Conservation (phyloP, 2,329 filamentous ascomycete species). For the Colletotrichum ledebouriae region DNA sequence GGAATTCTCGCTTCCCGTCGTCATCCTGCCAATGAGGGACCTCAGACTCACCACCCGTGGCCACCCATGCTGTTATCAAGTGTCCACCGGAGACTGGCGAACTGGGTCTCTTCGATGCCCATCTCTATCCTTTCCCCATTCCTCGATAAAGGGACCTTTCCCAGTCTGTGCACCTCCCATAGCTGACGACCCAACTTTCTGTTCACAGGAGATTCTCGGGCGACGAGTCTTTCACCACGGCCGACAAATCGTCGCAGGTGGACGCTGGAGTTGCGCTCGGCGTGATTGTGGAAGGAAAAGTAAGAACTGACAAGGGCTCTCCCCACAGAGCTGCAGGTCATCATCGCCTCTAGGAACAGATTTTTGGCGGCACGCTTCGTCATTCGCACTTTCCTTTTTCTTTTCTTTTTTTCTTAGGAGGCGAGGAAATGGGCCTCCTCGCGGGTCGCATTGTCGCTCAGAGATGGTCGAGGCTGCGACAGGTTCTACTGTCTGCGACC, state of each 20-base stretch:
- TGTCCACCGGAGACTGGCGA: slow-evolving; percentile 1
- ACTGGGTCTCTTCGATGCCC: slow-evolving; percentile 13
- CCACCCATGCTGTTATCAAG: slow-evolving; percentile 25
- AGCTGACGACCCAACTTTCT: slow-evolving; percentile 31
- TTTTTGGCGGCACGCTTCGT: slow-evolving; percentile 37
- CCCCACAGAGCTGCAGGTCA: slow-evolving; percentile 40
- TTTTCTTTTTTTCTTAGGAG: slow-evolving; percentile 24
- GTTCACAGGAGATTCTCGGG: slow-evolving; percentile 43
- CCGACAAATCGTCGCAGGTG: slow-evolving; percentile 35
- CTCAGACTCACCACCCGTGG: slow-evolving; percentile 1
- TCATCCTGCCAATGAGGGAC: slow-evolving; percentile 27
- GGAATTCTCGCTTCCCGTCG: slow-evolving; percentile 32
- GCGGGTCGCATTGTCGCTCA: slow-evolving; percentile 11
- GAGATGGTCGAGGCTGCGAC: slow-evolving; percentile 37
- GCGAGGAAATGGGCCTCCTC: slow-evolving; percentile 20
- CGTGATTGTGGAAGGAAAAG: slow-evolving; percentile 43
- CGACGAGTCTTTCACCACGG: slow-evolving; percentile 42
- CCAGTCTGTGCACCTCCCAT: slow-evolving; percentile 12
- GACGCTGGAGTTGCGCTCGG: slow-evolving; percentile 43
- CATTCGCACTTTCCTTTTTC: slow-evolving; percentile 37
- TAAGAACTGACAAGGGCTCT: slow-evolving; percentile 30
- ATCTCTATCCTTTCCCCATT: slow-evolving; percentile 21
- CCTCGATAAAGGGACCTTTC: slow-evolving; percentile 14
- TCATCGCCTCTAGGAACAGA: slow-evolving; percentile 41
- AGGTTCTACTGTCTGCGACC: slow-evolving; percentile 33